phyloP scores from a whole-genome alignment of 179 eudicot species.

The Amaranthus tricolor region DNA sequence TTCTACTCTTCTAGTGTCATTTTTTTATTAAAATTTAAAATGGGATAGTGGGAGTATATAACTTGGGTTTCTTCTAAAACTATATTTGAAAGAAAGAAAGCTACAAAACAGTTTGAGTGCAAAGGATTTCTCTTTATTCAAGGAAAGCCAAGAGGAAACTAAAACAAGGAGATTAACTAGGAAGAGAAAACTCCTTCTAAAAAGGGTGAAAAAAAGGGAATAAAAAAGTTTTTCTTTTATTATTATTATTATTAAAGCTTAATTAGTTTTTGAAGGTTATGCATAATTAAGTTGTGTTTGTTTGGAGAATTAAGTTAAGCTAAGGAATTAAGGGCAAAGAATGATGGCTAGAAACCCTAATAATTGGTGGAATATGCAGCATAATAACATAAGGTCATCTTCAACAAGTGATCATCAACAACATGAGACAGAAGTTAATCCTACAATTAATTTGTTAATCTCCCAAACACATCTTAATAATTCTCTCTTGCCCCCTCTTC shows the following conservation, averaged over 20 bases:
- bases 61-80: slow-evolving; percentile 24
- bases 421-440: slow-evolving; percentile 13
- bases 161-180: slow-evolving; percentile 15
- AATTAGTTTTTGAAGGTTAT: neutral
- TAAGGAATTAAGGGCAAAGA: slow-evolving; percentile 8
- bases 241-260: neutral
- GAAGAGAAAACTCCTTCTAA: slow-evolving; percentile 13
- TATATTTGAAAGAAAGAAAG: slow-evolving; percentile 43
- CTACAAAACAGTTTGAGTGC: slow-evolving; percentile 36
- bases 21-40: too few relatives aligned
- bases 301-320: slow-evolving; percentile 17
- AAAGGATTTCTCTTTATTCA: slow-evolving; percentile 39
- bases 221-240: neutral
- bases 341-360: slow-evolving; percentile 89
- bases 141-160: slow-evolving; percentile 38
- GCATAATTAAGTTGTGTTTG: neutral
- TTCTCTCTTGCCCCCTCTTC: slow-evolving; percentile 39
- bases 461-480: slow-evolving; percentile 35
- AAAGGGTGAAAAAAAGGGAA: neutral
- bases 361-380: slow-evolving; percentile 83
- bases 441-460: slow-evolving; percentile 32
- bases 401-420: slow-evolving; percentile 35
- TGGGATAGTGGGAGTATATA: neutral
- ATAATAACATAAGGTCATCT: slow-evolving; percentile 40
- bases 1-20: too few relatives aligned